A percentile compares a stretch with the other conserved stretches of the same genome.
Evolutionary conservation across 1,139 yeast species (phyloP).

Genomic region (Lodderomyces elongisporus): DNA sequence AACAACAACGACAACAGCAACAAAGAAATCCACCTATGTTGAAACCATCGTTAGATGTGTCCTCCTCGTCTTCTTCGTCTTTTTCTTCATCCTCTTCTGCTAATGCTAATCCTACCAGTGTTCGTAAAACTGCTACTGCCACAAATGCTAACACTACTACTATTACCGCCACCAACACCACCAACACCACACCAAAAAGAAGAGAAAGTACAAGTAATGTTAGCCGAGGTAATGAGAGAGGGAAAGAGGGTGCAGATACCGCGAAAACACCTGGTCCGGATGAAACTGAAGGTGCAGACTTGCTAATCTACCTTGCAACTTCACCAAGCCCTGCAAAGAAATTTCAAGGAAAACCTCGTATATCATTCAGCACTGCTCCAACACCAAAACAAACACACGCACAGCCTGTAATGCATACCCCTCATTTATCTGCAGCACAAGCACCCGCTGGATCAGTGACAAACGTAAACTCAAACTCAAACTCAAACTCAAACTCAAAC

Average conservation of each 20-base stretch:
- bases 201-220: not conserved
- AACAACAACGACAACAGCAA: conserved; percentile 15
- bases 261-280: conserved; percentile 11
- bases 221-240: not conserved
- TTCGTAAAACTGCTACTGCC: too few species aligned
- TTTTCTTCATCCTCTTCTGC: too few species aligned
- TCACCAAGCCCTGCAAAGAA: conserved; percentile 73
- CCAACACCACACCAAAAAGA: not conserved
- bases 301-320: conserved; percentile 59
- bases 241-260: conserved; percentile 1
- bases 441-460: not conserved
- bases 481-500: not conserved
- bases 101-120: too few species aligned
- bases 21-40: too few species aligned
- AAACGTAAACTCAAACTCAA: too few species aligned
- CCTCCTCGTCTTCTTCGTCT: not conserved
- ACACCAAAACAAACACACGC: conserved; percentile 1
- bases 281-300: conserved; percentile 78
- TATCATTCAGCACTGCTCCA: conserved; percentile 8
- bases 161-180: too few species aligned
- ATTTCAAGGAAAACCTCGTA: conserved; percentile 34
- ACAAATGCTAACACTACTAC: not conserved
- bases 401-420: conserved; percentile 1
- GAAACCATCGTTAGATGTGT: conserved; percentile 36
- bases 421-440: conserved; percentile 1